A percentile compares a stretch with the other conserved stretches of the same genome.
Conservation (phyloP, 1,139 yeast genomes). For the Nadsonia commutata region DNA sequence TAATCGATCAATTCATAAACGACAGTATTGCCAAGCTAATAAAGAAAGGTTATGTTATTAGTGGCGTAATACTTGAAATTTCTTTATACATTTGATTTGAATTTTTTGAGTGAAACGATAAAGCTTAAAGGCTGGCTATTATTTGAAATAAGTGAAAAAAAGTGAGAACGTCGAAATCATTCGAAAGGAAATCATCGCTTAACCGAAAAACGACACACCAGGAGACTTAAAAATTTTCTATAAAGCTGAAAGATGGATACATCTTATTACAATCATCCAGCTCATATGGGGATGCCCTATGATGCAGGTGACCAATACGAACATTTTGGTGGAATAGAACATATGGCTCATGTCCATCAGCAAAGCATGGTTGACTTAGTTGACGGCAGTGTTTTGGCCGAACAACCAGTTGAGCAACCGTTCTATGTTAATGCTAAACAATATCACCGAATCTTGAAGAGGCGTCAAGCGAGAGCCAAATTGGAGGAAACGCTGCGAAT, state of each 20-base stretch:
- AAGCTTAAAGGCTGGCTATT: too few species aligned
- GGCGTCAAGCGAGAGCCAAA: conserved; percentile 87
- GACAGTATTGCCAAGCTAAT: too few species aligned
- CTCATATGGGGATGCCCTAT: neutral
- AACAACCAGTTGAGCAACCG: conserved; percentile 56
- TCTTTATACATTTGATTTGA: too few species aligned
- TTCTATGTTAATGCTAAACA: conserved; percentile 97
- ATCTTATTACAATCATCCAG: neutral
- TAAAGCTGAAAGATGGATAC: neutral
- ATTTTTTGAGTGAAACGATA: too few species aligned
- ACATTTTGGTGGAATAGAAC: neutral
- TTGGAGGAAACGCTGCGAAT: conserved; percentile 78
- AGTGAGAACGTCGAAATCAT: too few species aligned
- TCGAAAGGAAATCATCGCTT: neutral
- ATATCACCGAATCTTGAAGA: conserved; percentile 82
- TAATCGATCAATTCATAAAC: too few species aligned
- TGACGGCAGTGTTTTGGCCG: neutral
- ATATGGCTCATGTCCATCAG: neutral
- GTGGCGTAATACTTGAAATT: too few species aligned
- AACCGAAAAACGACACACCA: neutral
- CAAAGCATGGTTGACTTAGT: neutral
- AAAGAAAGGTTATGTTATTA: too few species aligned
- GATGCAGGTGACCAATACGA: neutral
- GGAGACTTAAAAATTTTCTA: neutral
- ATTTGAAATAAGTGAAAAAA: too few species aligned